Percentiles rank a stretch among this genome's conserved stretches.
Evolutionary conservation across 1,284 basidiomycete genomes (phyloP).

Genomic region (Puccinia horiana): DNA sequence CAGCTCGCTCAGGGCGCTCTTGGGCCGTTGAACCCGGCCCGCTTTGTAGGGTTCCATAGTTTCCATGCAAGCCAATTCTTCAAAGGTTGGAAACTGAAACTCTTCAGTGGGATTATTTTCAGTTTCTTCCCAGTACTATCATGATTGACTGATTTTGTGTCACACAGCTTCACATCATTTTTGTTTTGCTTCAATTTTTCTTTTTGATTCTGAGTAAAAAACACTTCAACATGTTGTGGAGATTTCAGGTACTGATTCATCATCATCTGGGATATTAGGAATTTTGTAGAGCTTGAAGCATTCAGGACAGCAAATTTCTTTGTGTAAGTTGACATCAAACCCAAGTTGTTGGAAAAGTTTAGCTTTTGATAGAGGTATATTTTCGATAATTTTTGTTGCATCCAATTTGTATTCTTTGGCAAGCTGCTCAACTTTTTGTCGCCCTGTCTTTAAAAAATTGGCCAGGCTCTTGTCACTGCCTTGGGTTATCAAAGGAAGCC

Average conservation of each 20-base stretch:
- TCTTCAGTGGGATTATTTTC: background rate
- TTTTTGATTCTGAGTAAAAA: slow-evolving; percentile 5
- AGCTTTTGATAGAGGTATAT: background rate
- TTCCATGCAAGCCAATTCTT: background rate
- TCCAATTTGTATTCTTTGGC: background rate
- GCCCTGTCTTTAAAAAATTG: background rate
- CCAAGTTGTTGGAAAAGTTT: background rate
- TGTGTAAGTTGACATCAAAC: background rate
- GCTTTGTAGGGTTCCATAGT: background rate
- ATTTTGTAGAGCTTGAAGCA: slow-evolving; percentile 2
- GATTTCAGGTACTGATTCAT: background rate
- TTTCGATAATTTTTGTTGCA: too few relatives aligned
- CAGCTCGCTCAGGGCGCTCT: too few relatives aligned
- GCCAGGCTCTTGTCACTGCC: background rate
- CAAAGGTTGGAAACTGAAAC: background rate
- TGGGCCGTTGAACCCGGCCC: too few relatives aligned
- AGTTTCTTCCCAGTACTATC: background rate
- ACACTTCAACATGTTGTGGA: background rate
- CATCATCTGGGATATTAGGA: background rate
- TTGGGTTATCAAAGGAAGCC: background rate
- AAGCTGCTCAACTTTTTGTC: background rate
- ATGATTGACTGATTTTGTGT: background rate
- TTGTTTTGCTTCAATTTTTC: background rate
- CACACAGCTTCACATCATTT: background rate
- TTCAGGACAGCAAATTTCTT: background rate